Conservation (phyloP, 2,329 filamentous ascomycete species). For the Pseudogymnoascus sp. region DNA sequence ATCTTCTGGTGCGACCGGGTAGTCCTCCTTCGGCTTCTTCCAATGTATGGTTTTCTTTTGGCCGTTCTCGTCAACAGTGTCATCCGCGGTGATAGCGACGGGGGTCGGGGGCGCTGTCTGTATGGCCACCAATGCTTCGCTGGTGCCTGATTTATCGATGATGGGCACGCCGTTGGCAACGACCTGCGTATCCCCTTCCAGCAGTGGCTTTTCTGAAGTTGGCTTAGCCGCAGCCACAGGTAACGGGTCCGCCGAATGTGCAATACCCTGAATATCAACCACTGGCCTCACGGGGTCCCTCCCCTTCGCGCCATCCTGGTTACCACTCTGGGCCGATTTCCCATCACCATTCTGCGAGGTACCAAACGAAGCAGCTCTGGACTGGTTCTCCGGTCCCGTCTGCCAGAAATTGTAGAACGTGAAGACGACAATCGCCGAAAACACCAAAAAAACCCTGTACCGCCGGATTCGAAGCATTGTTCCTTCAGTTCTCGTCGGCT, state of each 20-base stretch:
- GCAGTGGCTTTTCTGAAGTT: background rate
- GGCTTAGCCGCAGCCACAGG: background rate
- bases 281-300: background rate
- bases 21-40: slow-evolving; percentile 65
- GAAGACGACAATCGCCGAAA: slow-evolving; percentile 46
- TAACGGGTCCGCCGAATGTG: background rate
- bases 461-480: slow-evolving; percentile 50
- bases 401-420: slow-evolving; percentile 6
- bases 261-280: background rate
- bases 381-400: background rate
- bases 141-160: background rate
- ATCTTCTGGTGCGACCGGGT: slow-evolving; percentile 56
- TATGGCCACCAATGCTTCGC: background rate
- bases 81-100: slow-evolving; percentile 14
- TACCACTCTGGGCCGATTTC: background rate
- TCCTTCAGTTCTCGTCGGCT: background rate
- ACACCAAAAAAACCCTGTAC: slow-evolving; percentile 52
- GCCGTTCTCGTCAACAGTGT: slow-evolving; percentile 6
- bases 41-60: slow-evolving; percentile 48
- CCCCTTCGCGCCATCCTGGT: background rate
- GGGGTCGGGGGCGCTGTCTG: background rate
- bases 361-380: background rate
- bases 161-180: background rate
- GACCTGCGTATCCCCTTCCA: background rate
- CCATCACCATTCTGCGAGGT: background rate